Conservation (phyloP, 2,329 filamentous ascomycete genomes). For the Aspergillus fischeri region DNA sequence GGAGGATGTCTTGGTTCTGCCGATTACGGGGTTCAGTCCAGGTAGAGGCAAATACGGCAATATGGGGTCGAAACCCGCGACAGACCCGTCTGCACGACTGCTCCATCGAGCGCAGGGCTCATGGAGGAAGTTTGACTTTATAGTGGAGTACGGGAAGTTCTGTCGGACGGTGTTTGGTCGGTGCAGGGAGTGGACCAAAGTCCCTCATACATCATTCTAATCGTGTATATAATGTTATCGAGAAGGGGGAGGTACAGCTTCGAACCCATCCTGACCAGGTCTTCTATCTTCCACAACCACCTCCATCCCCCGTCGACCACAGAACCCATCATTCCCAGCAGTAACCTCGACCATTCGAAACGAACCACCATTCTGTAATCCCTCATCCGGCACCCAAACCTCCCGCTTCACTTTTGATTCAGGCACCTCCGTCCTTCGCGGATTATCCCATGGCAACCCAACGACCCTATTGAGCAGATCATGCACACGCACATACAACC, state of each 20-base stretch:
- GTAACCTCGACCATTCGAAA: conserved; percentile 27
- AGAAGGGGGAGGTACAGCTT: background rate
- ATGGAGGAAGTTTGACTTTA: conserved; percentile 24
- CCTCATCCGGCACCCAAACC: conserved; percentile 27
- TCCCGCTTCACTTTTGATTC: conserved; percentile 44
- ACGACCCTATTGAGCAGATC: conserved; percentile 54
- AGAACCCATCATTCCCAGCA: conserved; percentile 35
- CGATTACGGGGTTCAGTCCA: conserved; percentile 31
- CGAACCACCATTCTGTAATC: conserved; percentile 19
- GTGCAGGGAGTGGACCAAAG: conserved; percentile 28
- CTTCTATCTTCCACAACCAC: conserved; percentile 31
- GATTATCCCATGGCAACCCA: conserved; percentile 57
- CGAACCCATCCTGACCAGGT: conserved; percentile 31
- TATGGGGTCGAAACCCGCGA: conserved; percentile 30
- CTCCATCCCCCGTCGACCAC: conserved; percentile 30
- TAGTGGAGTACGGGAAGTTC: conserved; percentile 28
- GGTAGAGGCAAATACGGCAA: conserved; percentile 26
- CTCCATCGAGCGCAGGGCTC: conserved; percentile 29
- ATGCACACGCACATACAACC: conserved; percentile 59
- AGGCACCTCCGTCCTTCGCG: conserved; percentile 55
- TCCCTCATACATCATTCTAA: conserved; percentile 1
- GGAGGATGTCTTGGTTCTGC: conserved; percentile 30
- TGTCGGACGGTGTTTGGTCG: conserved; percentile 30
- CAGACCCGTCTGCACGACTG: conserved; percentile 25
- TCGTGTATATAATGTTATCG: background rate